A percentile compares a stretch with the other conserved stretches of the same genome.
Evolutionary conservation across 2,329 filamentous ascomycete genomes (phyloP).

Genomic region (Pseudogymnoascus sp.): DNA sequence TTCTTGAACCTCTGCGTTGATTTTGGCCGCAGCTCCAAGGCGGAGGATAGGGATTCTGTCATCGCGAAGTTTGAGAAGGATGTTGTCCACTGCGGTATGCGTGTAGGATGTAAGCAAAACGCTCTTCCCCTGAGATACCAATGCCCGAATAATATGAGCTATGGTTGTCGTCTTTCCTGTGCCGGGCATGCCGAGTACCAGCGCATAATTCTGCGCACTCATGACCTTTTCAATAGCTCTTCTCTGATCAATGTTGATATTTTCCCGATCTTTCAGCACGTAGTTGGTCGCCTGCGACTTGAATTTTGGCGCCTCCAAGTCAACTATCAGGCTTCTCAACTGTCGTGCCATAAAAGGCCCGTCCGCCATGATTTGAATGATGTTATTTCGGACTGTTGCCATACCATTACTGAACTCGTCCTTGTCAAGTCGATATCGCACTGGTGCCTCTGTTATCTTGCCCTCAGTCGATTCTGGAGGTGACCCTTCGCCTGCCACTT

Average conservation of each 20-base stretch:
- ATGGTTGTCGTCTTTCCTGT: slow-evolving; percentile 98
- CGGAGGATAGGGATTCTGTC: slow-evolving; percentile 73
- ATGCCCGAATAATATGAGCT: slow-evolving; percentile 86
- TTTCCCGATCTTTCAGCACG: slow-evolving; percentile 51
- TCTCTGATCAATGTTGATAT: slow-evolving; percentile 80
- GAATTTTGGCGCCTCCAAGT: slow-evolving; percentile 66
- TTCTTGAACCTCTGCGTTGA: slow-evolving; percentile 78
- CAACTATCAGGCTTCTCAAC: slow-evolving; percentile 72
- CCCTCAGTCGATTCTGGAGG: slow-evolving; percentile 43
- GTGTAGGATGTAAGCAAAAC: slow-evolving; percentile 93
- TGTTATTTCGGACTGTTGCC: slow-evolving; percentile 87
- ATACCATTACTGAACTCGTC: slow-evolving; percentile 98
- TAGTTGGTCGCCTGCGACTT: slow-evolving; percentile 57
- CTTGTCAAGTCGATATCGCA: slow-evolving; percentile 83
- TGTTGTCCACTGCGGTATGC: slow-evolving; percentile 96
- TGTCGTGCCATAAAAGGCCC: slow-evolving; percentile 61
- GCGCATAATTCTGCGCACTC: slow-evolving; percentile 86
- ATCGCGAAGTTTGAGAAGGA: slow-evolving; percentile 79
- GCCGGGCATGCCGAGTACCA: slow-evolving; percentile 97
- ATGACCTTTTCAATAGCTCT: slow-evolving; percentile 89
- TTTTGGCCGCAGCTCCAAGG: slow-evolving; percentile 76
- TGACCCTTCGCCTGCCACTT: slow-evolving; percentile 55
- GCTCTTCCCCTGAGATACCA: slow-evolving; percentile 83
- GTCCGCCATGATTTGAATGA: slow-evolving; percentile 85
- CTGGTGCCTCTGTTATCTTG: slow-evolving; percentile 44